Evolutionary conservation across 805 yeast genomes (phyloP), one percentile per base, ranked within the genome.

Genomic region (Kazachstania bromeliacearum): DNA sequence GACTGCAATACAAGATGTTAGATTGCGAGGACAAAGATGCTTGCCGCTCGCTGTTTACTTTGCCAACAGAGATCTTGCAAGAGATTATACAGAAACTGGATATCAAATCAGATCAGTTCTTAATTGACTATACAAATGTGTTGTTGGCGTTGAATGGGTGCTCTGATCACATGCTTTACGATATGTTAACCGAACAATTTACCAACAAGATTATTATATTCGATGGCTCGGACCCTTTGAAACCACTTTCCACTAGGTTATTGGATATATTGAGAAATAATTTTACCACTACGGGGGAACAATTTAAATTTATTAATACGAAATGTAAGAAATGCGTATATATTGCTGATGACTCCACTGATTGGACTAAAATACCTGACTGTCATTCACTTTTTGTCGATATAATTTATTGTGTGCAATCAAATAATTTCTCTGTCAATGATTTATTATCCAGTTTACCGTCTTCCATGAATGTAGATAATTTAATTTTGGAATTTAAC

Each of bases 41-140:
- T 22, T 12, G 25, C 8, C 25, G 25, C 10, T 8, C 8, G 8
- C 25, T 22, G 8, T n/a, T n/a, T 26, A 26, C 3, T 9, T 13
- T 40, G 14, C 44, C 41, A 14, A 8, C 38, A 3, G 45, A 46
- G 21, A 33, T 42, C 7, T 17, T 45, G 9, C 34, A 43, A 15
- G 28, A 41, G 25, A 39, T 45, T 12, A 26, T 43, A 12, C 23
- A 41, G 2, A 31, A 37, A 31, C 22, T 45, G 21, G 43, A 41
- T 20, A 25, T 26, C 7, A 25, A 15, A 3, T 37, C 44, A 7
- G 19, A 28, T 2, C 23, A 33, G 12, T 42, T 36, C 18, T 20
- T 43, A 14, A 28, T 45, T 7, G 48, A 45, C 28, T 35, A 38
- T 20, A 24, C 39, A 10, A 40, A 43, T 25, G 28, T 35, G 5